Conservation (phyloP, 768 basidiomycete species). For the Suillus discolor region DNA sequence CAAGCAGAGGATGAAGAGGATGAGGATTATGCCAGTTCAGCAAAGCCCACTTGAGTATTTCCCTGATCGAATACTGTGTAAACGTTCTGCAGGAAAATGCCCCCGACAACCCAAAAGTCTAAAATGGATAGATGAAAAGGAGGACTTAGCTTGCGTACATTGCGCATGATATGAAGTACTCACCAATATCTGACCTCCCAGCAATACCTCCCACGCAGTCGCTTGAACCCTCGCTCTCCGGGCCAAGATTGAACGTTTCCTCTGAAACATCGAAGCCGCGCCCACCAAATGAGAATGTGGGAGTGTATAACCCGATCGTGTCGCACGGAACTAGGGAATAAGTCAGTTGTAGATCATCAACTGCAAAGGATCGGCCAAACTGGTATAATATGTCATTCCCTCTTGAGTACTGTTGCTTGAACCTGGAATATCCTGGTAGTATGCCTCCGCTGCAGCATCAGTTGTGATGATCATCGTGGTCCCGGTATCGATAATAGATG, state of each 20-base stretch:
- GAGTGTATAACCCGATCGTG: conserved; percentile 27
- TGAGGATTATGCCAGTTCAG: conserved; percentile 29
- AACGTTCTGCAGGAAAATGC: conserved; percentile 35
- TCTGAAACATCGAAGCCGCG: conserved; percentile 39
- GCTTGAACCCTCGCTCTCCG: conserved; percentile 27
- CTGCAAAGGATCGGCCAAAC: neutral
- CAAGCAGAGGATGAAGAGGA: neutral
- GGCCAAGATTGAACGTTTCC: conserved; percentile 46
- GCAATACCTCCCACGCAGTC: conserved; percentile 42
- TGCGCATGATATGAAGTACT: neutral
- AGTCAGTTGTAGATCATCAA: conserved; percentile 4
- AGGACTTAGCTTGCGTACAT: neutral
- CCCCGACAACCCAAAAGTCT: conserved; percentile 37
- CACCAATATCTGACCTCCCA: conserved; percentile 13
- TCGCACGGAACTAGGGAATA: conserved; percentile 33
- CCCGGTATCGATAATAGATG: conserved; percentile 40
- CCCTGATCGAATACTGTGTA: conserved; percentile 32
- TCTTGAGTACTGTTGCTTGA: conserved; percentile 10
- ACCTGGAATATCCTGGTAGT: conserved; percentile 35
- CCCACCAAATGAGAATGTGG: conserved; percentile 41
- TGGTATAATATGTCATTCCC: neutral
- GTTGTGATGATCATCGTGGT: conserved; percentile 31
- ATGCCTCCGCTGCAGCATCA: conserved; percentile 27
- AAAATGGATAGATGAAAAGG: neutral
- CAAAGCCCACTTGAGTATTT: conserved; percentile 44